These are phyloP conservation scores for Cairneyella variabilis DNA, from an alignment of 495 filamentous ascomycete species.

Conservation along the genomic window DNA sequence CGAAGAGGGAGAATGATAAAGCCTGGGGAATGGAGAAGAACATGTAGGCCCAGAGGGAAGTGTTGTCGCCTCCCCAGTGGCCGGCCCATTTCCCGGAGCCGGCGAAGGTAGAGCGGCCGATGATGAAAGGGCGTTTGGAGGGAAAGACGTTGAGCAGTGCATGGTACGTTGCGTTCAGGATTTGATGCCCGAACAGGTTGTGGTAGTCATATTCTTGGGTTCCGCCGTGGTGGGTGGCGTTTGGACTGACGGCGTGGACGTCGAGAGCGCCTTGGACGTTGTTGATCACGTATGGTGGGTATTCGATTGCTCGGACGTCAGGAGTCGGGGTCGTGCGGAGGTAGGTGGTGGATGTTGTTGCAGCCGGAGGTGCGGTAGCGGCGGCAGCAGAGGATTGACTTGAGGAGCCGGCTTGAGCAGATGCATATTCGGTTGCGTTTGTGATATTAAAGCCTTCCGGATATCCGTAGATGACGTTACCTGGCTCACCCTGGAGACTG, in stretches of 20 bases:
- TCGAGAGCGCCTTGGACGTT: conserved; percentile 74
- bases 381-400: conserved; percentile 43
- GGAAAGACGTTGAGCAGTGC: conserved; percentile 61
- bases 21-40: conserved; percentile 80
- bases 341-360: conserved; percentile 36
- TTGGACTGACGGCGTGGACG: conserved; percentile 69
- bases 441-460: conserved; percentile 70
- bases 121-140: conserved; percentile 76
- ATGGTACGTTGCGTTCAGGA: conserved; percentile 76
- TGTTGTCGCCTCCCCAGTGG: conserved; percentile 88
- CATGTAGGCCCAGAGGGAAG: conserved; percentile 63
- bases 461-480: conserved; percentile 57
- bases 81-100: conserved; percentile 78
- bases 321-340: conserved; percentile 63
- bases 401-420: conserved; percentile 49
- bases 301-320: conserved; percentile 67
- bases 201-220: conserved; percentile 77
- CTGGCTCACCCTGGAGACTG: conserved; percentile 59
- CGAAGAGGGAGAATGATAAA: conserved; percentile 73
- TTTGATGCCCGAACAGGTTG: conserved; percentile 71
- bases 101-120: conserved; percentile 78
- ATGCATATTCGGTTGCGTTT: conserved; percentile 64
- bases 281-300: conserved; percentile 81
- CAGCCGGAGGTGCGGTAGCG: conserved; percentile 23
- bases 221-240: conserved; percentile 73